Conservation (phyloP, 2,329 filamentous ascomycete species). For the Hypoxylon sp. region DNA sequence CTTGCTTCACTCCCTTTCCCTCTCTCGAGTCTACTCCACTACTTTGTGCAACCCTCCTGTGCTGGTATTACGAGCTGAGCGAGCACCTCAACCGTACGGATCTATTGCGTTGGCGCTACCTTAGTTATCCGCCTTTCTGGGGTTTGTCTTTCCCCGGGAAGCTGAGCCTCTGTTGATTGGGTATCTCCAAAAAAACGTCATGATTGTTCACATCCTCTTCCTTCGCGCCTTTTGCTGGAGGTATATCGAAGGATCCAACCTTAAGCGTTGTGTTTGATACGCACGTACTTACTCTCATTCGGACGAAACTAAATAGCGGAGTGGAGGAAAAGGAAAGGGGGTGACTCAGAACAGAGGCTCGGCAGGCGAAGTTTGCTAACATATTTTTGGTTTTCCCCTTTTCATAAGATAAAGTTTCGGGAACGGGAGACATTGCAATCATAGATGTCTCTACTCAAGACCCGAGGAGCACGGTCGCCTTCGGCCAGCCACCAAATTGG, state of each 20-base stretch:
- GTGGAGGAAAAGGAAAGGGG: slow-evolving; percentile 5
- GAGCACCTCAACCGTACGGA: slow-evolving; percentile 28
- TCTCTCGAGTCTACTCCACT: slow-evolving; percentile 35
- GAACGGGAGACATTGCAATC: slow-evolving; percentile 39
- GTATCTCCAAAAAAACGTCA: slow-evolving; percentile 9
- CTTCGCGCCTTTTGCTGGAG: background rate
- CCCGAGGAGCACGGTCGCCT: slow-evolving; percentile 28
- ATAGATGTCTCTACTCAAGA: slow-evolving; percentile 40
- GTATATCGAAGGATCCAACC: background rate
- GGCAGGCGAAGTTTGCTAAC: slow-evolving; percentile 39
- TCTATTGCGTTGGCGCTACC: slow-evolving; percentile 30
- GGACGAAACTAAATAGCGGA: slow-evolving; percentile 13
- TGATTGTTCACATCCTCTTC: slow-evolving; percentile 15
- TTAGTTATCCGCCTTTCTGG: slow-evolving; percentile 28
- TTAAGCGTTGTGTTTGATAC: slow-evolving; percentile 14
- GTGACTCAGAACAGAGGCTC: slow-evolving; percentile 14
- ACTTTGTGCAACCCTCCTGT: slow-evolving; percentile 35
- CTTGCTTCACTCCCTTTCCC: slow-evolving; percentile 24
- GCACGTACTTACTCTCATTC: slow-evolving; percentile 14
- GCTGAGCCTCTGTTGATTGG: slow-evolving; percentile 8
- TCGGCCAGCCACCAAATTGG: slow-evolving; percentile 37
- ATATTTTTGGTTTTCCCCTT: slow-evolving; percentile 11
- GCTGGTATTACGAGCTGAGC: slow-evolving; percentile 38
- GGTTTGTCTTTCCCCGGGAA: slow-evolving; percentile 10
- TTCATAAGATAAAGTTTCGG: slow-evolving; percentile 37